Conservation (phyloP, 345 rosid species). For the Firmiana major region DNA sequence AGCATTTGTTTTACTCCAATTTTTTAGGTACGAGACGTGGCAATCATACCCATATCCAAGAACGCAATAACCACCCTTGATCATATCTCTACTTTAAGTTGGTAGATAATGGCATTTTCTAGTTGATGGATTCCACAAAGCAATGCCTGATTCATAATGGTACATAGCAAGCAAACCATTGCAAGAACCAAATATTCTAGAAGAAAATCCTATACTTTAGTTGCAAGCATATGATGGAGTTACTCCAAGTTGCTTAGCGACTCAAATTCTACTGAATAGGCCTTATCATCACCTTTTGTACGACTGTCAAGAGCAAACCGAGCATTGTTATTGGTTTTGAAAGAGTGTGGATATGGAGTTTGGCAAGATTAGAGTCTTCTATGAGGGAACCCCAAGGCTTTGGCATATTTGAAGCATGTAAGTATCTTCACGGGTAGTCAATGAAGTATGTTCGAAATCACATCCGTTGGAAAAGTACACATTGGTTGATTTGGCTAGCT, state of each 20-base stretch:
- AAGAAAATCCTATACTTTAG: background rate
- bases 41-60: constrained; percentile 2
- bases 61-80: no score
- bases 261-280: background rate
- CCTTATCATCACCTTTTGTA: no score
- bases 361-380: background rate
- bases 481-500: background rate
- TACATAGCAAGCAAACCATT: background rate
- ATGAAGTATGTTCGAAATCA: background rate
- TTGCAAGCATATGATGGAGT: background rate
- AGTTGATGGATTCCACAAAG: constrained; percentile 3
- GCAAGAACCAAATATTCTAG: constrained; percentile 6
- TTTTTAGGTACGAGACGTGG: no score
- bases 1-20: no score
- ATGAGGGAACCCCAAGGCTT: constrained; percentile 7
- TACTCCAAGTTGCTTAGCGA: background rate
- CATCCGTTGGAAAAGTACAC: background rate
- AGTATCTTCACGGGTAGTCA: constrained; percentile 2
- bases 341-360: no score
- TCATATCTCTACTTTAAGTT: background rate
- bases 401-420: background rate
- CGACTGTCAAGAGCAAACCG: no score
- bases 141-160: constrained; percentile 1
- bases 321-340: no score
- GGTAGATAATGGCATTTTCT: background rate